Base-by-base conservation (phyloP, 495 filamentous ascomycete species). In the Daldinia childiae region DNA sequence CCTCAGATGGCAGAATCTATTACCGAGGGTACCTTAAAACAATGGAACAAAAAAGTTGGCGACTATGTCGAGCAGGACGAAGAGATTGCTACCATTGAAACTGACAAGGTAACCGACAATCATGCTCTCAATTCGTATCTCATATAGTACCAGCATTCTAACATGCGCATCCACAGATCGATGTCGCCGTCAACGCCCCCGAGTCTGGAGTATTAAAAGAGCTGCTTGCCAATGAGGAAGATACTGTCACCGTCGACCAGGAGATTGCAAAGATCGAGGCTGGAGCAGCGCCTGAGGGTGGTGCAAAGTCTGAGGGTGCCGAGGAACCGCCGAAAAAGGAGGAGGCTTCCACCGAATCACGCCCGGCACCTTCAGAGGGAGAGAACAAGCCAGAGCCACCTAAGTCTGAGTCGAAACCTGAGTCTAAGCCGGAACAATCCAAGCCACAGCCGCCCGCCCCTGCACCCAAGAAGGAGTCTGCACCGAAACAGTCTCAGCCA, bases 1-100 rank as follows among this genome's bases (percentile, higher is more conserved):
- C 96, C 95, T 17, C 86, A 94, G 74, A 99, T 99, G 95, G 95
- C 95, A 61, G 95, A 99, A 80, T 99, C 96, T 14, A 98, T 99
- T 78, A 96, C 93, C 43, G 95, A 99, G 80, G 95, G 95, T 60
- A 98, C 96, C 19, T 80, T 99, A 77, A 98, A 97, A 83, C 93
- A 97, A 75, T 99, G 92, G 84, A 91, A 88, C 66, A 98, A 98
- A 87, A 89, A 97, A 82, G 85, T 97, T 78, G 95, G 95, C 62
- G 96, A 99, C 82, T 95, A 87, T 74, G 94, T 99, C 15, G 92
- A 95, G 83, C 90, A 90, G 76, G 96, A 98, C 76, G 96, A 99
- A 81, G 96, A 98, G 79, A 95, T 99, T 77, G 96, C 95, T 30
- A 97, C 96, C 36, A 99, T 99, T 77, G 95, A 99, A 82, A 99